Conservation (phyloP, 2,329 filamentous ascomycete genomes). For the Xylariaceae sp. region DNA sequence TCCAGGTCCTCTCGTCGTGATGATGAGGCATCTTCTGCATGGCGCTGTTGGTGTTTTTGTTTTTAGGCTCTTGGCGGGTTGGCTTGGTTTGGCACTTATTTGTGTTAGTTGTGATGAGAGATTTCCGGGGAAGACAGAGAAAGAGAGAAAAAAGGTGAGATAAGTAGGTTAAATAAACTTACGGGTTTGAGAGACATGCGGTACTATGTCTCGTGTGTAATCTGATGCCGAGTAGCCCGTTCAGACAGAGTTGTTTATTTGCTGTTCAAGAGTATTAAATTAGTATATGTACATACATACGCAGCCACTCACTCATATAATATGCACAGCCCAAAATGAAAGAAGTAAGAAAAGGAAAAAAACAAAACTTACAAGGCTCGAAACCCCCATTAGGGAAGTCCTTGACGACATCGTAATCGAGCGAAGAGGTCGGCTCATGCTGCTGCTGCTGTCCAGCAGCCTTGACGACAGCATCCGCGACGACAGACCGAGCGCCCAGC, state of each 20-base stretch:
- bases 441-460: conserved; percentile 13
- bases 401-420: conserved; percentile 19
- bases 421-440: conserved; percentile 12
- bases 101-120: conserved; percentile 5
- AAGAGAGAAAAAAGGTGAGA: neutral
- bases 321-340: too few species aligned
- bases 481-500: conserved; percentile 16
- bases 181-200: conserved; percentile 12
- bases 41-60: conserved; percentile 7
- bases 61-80: conserved; percentile 7
- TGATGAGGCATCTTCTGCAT: conserved; percentile 13
- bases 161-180: conserved; percentile 1
- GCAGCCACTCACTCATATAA: too few species aligned
- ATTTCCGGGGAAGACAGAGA: too few species aligned
- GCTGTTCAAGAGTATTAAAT: conserved; percentile 3
- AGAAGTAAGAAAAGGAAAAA: neutral
- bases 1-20: conserved; percentile 9
- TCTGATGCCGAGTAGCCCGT: conserved; percentile 17
- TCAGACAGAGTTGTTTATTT: conserved; percentile 21
- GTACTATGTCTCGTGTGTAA: conserved; percentile 11
- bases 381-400: conserved; percentile 18
- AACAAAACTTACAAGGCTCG: conserved; percentile 15
- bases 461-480: conserved; percentile 15
- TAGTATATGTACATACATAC: neutral
- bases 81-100: conserved; percentile 6